Percentiles rank a stretch among this genome's conserved stretches.
phyloP scores from a whole-genome alignment of 2,329 filamentous ascomycete species.

The Colletotrichum limetticola region DNA sequence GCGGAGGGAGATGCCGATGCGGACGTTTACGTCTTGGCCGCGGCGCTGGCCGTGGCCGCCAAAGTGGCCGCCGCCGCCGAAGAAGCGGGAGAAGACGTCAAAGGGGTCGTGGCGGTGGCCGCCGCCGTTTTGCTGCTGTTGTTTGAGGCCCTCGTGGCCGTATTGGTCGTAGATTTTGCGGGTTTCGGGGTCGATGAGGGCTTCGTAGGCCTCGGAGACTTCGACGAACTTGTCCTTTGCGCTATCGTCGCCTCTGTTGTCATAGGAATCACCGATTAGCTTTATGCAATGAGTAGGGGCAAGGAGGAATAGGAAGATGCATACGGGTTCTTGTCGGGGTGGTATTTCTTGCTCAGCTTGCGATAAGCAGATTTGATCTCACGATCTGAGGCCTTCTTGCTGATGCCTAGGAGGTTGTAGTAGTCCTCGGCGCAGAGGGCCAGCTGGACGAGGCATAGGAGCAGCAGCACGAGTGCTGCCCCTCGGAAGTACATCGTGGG shows the following conservation, averaged over 20 bases:
- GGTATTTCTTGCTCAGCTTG: slow-evolving; percentile 91
- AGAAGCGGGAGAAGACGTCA: slow-evolving; percentile 96
- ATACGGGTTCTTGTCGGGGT: slow-evolving; percentile 98
- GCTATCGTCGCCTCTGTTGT: slow-evolving; percentile 74
- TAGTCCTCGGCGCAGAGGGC: slow-evolving; percentile 75
- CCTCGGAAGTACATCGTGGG: slow-evolving; percentile 63
- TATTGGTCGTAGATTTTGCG: slow-evolving; percentile 94
- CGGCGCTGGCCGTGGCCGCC: slow-evolving; percentile 80
- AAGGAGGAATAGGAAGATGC: slow-evolving; percentile 42
- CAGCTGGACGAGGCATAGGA: slow-evolving; percentile 65
- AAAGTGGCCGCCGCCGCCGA: slow-evolving; percentile 89
- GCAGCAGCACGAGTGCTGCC: slow-evolving; percentile 59
- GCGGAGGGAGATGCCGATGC: slow-evolving; percentile 79
- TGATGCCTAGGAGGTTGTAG: slow-evolving; percentile 86
- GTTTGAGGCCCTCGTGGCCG: slow-evolving; percentile 89
- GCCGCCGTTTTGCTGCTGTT: slow-evolving; percentile 76
- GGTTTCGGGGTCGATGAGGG: slow-evolving; percentile 81
- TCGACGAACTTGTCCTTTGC: slow-evolving; percentile 93
- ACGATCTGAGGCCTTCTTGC: slow-evolving; percentile 81
- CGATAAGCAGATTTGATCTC: slow-evolving; percentile 96
- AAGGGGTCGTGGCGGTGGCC: slow-evolving; percentile 84
- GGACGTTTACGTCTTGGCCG: slow-evolving; percentile 90
- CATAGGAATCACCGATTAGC: background rate
- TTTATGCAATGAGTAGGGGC: background rate
- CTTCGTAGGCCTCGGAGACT: slow-evolving; percentile 95